Base-by-base conservation (phyloP, 2,329 filamentous ascomycete species). In the Chrysoporthe puriensis region DNA sequence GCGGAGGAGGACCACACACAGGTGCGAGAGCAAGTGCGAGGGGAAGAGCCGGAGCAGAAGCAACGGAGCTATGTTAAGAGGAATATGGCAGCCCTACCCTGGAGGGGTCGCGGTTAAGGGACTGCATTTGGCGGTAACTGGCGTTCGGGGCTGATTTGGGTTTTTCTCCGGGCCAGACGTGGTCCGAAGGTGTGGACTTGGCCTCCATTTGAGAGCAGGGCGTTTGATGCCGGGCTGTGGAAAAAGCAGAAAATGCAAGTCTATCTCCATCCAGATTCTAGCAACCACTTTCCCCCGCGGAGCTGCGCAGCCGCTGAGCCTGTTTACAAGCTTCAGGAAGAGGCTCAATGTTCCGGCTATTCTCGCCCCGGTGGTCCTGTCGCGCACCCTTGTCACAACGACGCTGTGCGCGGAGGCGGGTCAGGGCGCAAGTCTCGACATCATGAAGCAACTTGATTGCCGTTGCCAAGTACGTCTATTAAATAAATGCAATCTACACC, bases 61-160 rank as follows among this genome's bases (percentile, higher is more conserved):
- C 18, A 44, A 40, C 21, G 21, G 40, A 43, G 36, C 36, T 13
- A 32, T 0, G n/a, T 9, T 26, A 42, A 11, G 36, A 40, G 40
- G 18, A 26, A 40, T 26, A 14, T 16, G 40, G 3, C 16, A 26
- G 42, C 42, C 26, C n/a, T 42, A 32, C 62, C 67, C 56, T 56
- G 57, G 63, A 48, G 64, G 62, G 69, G 50, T 52, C 43, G 60
- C 21, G 66, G 32, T 54, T 43, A 54, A 48, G 50, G 66, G 44
- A 43, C 40, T 66, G 64, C 64, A 66, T 66, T 66, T 66, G 64
- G 56, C 64, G 57, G 64, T 16, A 34, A 59, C 48, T 58, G 63
- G 63, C 63, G 63, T 64, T 64, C 34, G 43, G 54, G 63, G 34
- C 43, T 50, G 63, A 44, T 64, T 58, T 42, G 63, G 54, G n/a